Evolutionary conservation across 441 rosid genomes (phyloP), one percentile per base, ranked within the genome.

Genomic region (Brassica balearica): DNA sequence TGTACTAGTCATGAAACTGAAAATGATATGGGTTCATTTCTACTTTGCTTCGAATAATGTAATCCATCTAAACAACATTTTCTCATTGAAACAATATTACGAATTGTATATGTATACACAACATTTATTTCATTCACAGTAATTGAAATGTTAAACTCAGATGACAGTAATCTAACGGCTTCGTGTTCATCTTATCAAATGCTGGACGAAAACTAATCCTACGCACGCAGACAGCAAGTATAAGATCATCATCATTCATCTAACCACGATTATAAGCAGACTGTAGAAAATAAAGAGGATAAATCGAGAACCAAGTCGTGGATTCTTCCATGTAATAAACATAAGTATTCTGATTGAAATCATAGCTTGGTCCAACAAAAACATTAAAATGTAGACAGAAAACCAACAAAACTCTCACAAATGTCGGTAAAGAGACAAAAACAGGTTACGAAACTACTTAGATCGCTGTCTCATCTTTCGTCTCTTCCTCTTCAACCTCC

Each of bases 401-500:
- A 48, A 53, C 20, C 20, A 6, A 14, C 59, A 53, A 53, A n/a
- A 53, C 59, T 53, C 59, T 53, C 59, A 51, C 8, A 51, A 51
- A 51, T 51, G 56, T 51, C 56, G 56, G 56, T 51, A 46, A 46
- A 12, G 14, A 14, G 56, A 51, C 56, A 51, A 14, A 14, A 51
- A 51, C 53, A 12, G 53, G 53, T 12, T 46, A 1, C 23, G 8
- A 75, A 70, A 7, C 85, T 82, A 82, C 82, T 82, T 82, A 64
- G 85, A 82, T 79, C 85, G 82, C 68, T 82, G 82, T 75, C 85
- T 78, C 85, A 82, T 82, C 85, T 82, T 82, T 82, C 85, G 82
- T 79, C 85, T 80, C 85, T 82, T 82, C 82, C 82, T 82, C 85
- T 82, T 82, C 75, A 82, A 82, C 68, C 85, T 82, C 80, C 85